A percentile compares a stretch with the other conserved stretches of the same genome.
Evolutionary conservation across 768 basidiomycete species (phyloP).

Genomic region (Russula foetens): DNA sequence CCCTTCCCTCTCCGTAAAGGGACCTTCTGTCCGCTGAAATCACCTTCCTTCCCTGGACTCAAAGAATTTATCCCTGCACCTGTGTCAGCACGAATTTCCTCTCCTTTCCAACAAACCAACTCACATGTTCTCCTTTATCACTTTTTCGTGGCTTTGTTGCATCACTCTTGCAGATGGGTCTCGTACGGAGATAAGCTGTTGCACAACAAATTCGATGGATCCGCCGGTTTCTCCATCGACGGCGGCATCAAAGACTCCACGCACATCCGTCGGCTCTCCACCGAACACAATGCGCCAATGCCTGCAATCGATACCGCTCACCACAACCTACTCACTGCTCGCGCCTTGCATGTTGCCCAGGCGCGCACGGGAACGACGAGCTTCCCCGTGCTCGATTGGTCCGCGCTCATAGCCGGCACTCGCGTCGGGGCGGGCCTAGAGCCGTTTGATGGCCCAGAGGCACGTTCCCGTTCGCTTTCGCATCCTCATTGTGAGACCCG

Average conservation of each 20-base stretch:
- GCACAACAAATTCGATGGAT: conserved; percentile 65
- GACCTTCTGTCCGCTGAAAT: conserved; percentile 13
- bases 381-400: conserved; percentile 73
- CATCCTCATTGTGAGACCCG: background rate
- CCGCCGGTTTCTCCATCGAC: conserved; percentile 68
- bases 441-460: conserved; percentile 32
- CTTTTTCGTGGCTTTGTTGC: background rate
- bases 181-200: conserved; percentile 62
- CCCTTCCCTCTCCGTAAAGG: background rate
- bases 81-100: conserved; percentile 24
- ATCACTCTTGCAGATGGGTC: conserved; percentile 33
- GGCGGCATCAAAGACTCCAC: conserved; percentile 85
- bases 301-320: conserved; percentile 65
- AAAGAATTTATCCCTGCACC: conserved; percentile 66
- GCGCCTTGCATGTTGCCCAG: conserved; percentile 54
- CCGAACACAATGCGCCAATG: conserved; percentile 61
- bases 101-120: background rate
- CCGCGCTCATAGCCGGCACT: conserved; percentile 67
- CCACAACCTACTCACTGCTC: conserved; percentile 70
- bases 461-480: conserved; percentile 5
- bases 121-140: background rate
- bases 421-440: conserved; percentile 67
- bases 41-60: background rate
- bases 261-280: conserved; percentile 65
- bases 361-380: conserved; percentile 38